Evolutionary conservation across 2,329 filamentous ascomycete species (phyloP), one percentile per base, ranked within the genome.

Genomic region (Xylariaceae sp.): DNA sequence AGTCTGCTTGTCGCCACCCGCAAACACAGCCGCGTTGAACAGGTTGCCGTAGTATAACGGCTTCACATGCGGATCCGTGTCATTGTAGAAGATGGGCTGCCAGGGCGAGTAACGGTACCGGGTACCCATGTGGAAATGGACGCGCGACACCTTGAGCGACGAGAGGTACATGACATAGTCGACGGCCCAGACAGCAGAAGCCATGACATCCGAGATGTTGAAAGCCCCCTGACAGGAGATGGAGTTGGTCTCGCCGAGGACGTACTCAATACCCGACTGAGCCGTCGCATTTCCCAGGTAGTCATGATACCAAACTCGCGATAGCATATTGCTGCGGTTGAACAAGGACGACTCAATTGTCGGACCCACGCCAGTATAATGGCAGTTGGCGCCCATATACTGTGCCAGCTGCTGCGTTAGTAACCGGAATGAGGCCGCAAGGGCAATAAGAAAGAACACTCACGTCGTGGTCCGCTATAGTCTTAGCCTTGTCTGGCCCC

Each of bases 181-280:
- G 8, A 53, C 50, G 23, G 50, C 50, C 50, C 50, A 53, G 23
- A 53, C 50, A 3, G 50, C 50, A 6, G 50, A 36, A 6, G 50
- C 50, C 50, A 53, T 53, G 40, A 53, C 50, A 23, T 53, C 50
- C 28, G 50, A 53, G 40, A 53, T 53, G 40, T 53, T 45, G 31
- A 53, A 53, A 4, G 40, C 31, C 3, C 50, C 50, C 16, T 53
- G 50, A n/a, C 50, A 39, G 1, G 50, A 45, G 40, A 53, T 53
- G 12, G 50, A 53, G 16, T 53, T 53, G 8, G 50, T 53, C 40
- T 53, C 50, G 40, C 50, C 50, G 6, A 53, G 23, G 4, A 53
- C 50, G 31, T 51, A 51, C 1, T 23, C 24, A 19, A 53, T 46
- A 6, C 50, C 50, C 11, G 50, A 53, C 6, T 46, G 6, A 1